Conservation (phyloP, 257 asterid species). For the Lycium ferocissimum region DNA sequence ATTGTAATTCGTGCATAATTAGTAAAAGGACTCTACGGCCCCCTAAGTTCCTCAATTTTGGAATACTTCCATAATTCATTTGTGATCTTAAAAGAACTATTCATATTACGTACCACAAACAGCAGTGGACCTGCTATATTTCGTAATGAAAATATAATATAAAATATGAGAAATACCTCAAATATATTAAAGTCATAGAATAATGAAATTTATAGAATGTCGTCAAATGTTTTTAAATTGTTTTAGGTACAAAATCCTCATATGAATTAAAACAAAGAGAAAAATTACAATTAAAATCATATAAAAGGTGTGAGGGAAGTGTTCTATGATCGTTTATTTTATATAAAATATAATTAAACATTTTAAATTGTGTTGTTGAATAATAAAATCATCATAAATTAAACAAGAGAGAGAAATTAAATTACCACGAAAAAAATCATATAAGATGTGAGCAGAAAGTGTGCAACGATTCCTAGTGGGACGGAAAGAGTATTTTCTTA, state of each 20-base stretch:
- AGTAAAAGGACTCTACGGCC: neutral
- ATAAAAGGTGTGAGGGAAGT: neutral
- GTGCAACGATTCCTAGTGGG: too few relatives aligned
- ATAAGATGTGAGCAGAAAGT: too few relatives aligned
- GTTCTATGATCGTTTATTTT: neutral
- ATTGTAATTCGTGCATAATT: neutral
- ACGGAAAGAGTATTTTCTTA: too few relatives aligned
- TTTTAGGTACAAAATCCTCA: neutral
- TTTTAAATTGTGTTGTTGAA: too few relatives aligned
- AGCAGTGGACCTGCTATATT: too few relatives aligned
- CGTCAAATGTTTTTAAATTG: neutral
- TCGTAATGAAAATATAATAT: too few relatives aligned
- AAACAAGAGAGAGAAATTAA: too few relatives aligned
- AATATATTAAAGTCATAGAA: neutral
- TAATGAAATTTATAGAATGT: neutral
- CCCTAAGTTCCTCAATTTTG: neutral
- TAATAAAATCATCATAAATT: too few relatives aligned
- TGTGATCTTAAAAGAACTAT: neutral
- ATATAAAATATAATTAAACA: too few relatives aligned
- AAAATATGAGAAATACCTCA: neutral
- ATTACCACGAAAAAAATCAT: too few relatives aligned
- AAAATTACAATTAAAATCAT: neutral
- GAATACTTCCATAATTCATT: neutral
- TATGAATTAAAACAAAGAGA: neutral
- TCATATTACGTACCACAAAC: neutral